Evolutionary conservation across 441 rosid genomes (phyloP), one percentile per base, ranked within the genome.

Genomic region (Omphalea diandra): DNA sequence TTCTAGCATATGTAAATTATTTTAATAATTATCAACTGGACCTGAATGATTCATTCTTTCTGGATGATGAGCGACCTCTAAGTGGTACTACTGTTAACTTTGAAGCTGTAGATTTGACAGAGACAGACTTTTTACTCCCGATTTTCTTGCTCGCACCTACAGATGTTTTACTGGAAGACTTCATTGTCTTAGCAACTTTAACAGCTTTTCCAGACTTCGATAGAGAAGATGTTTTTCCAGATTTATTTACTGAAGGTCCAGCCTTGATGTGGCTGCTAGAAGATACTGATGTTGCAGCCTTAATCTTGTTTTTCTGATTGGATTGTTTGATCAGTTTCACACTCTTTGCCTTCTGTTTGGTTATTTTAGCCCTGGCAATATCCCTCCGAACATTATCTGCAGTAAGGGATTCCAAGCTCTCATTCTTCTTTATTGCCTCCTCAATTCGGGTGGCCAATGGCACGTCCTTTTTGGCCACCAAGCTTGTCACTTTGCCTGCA

Each of bases 401-500:
- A 22, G 87, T 86, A 32, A 94, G 88, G 58, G 93, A 75, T 70
- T 91, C 98, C 64, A 94, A 83, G 83, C 96, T 91, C 82, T 91
- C 95, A 18, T 91, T 94, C 80, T 88, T 94, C 83, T 83, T 86
- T 70, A 91, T 78, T 18, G 98, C 96, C 73, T 91, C 94, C 74
- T 91, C 97, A 20, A 89, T 90, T 55, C 89, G 79, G 20, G 73
- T 71, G 14, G 98, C 96, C 79, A 94, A 77, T 63, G 76, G 68
- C n/a, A 50, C 54, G 71, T 87, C 86, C 78, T 83, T 88, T 75
- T 78, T 87, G 20, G 97, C 88, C 68, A 94, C 82, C 82, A 94
- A 80, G 72, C 97, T 94, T 33, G 97, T 94, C 40, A 94, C 95
- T 81, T 91, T 94, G 67, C 97, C 97, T 94, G 88, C 11, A 57